These are phyloP conservation scores for Diplosphaera chodatii DNA, from an alignment of 139 green algal species.

Conservation along the genomic window DNA sequence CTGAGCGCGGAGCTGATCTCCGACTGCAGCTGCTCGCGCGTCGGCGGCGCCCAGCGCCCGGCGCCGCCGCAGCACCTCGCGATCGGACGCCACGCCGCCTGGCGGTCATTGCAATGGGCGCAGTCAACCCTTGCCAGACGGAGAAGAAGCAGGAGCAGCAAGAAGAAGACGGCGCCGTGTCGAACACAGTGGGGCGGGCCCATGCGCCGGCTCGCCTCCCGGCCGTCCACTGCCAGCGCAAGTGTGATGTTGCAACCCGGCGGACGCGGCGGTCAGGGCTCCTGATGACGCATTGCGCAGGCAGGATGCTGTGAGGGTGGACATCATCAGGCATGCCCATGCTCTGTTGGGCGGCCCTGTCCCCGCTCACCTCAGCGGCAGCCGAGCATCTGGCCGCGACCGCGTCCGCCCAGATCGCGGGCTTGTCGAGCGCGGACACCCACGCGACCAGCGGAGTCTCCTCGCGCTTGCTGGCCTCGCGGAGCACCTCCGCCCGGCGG, in stretches of 20 bases:
- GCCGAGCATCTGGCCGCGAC: neutral
- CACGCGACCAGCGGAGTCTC: neutral
- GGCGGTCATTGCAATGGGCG: too few relatives aligned
- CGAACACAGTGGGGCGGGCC: too few relatives aligned
- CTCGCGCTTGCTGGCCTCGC: conserved; percentile 15
- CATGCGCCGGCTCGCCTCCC: too few relatives aligned
- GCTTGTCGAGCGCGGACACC: conserved; percentile 8
- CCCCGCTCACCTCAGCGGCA: neutral
- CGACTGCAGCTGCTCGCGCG: neutral
- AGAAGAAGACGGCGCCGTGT: too few relatives aligned
- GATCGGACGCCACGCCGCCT: neutral
- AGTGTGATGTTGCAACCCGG: too few relatives aligned
- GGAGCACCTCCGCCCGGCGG: neutral
- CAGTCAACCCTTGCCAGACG: neutral
- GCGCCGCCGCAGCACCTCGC: neutral
- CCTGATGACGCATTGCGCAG: too few relatives aligned
- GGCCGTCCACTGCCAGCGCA: too few relatives aligned
- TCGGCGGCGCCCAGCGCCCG: neutral
- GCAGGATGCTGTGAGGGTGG: too few relatives aligned
- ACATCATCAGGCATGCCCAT: too few relatives aligned
- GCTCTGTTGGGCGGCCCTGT: too few relatives aligned
- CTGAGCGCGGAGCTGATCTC: neutral
- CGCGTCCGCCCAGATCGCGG: too few relatives aligned
- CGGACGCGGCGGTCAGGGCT: too few relatives aligned
- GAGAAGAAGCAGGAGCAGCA: neutral